A percentile compares a stretch with the other conserved stretches of the same genome.
Conservation (phyloP, 371 early-diverging fungal genomes). For the Coemansia sp. region DNA sequence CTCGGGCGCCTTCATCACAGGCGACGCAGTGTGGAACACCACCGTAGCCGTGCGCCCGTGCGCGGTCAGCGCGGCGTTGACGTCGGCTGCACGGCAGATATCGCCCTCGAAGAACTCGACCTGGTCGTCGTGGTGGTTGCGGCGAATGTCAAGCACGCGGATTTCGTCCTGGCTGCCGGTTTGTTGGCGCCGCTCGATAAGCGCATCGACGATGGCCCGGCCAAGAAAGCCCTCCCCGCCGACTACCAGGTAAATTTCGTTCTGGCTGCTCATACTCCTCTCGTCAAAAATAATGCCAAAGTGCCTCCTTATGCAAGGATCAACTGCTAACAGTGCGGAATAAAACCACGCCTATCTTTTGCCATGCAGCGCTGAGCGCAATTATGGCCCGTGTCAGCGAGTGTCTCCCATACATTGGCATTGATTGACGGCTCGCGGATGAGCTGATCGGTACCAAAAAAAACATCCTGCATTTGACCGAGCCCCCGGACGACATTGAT, state of each 20-base stretch:
- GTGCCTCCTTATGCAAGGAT: too few relatives aligned
- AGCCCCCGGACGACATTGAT: neutral
- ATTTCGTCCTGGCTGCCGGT: slow-evolving; percentile 55
- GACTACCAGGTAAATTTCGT: slow-evolving; percentile 68
- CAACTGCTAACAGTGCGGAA: too few relatives aligned
- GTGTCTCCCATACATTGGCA: too few relatives aligned
- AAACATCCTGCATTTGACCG: neutral
- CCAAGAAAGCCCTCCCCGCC: slow-evolving; percentile 93
- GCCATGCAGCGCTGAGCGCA: too few relatives aligned
- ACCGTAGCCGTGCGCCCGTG: slow-evolving; percentile 56
- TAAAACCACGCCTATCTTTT: too few relatives aligned
- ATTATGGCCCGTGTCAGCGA: too few relatives aligned
- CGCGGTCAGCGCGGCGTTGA: slow-evolving; percentile 62
- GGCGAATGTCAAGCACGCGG: slow-evolving; percentile 71
- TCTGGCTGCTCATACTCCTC: neutral
- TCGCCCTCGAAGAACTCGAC: slow-evolving; percentile 72
- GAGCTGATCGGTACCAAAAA: too few relatives aligned
- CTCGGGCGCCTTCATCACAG: slow-evolving; percentile 71
- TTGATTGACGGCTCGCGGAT: too few relatives aligned
- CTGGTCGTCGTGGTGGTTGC: slow-evolving; percentile 55
- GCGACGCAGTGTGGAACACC: slow-evolving; percentile 93
- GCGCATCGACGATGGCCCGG: slow-evolving; percentile 71
- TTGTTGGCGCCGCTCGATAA: slow-evolving; percentile 64
- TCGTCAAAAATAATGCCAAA: too few relatives aligned
- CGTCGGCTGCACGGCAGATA: slow-evolving; percentile 65